Conservation (phyloP, 2,329 filamentous ascomycete genomes). For the Passalora sequoiae region DNA sequence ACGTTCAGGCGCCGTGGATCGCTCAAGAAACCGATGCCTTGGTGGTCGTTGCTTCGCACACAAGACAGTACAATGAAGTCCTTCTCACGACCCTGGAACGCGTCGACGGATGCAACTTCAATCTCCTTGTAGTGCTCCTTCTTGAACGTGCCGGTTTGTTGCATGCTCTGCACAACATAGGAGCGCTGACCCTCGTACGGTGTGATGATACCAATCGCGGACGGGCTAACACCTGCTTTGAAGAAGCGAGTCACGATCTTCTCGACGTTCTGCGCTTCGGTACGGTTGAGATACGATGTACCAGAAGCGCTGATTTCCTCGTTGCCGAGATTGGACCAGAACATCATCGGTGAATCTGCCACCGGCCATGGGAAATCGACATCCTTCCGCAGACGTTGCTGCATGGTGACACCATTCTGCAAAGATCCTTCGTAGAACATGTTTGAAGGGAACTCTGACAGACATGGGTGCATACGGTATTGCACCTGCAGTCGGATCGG, state of each 20-base stretch:
- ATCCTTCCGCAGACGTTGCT: conserved; percentile 81
- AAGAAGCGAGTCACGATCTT: conserved; percentile 98
- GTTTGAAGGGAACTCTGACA: conserved; percentile 96
- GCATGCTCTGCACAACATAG: conserved; percentile 99
- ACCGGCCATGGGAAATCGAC: conserved; percentile 99
- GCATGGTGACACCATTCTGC: conserved; percentile 90
- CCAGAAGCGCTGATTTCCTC: conserved; percentile 98
- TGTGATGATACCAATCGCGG: conserved; percentile 94
- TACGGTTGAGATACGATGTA: conserved; percentile 96
- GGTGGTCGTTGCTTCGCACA: conserved; percentile 96
- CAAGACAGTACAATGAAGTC: conserved; percentile 98
- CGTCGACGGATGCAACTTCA: conserved; percentile 95
- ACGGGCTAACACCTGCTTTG: conserved; percentile 93
- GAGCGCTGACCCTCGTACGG: conserved; percentile 97
- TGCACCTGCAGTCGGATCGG: conserved; percentile 94
- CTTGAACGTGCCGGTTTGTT: conserved; percentile 93
- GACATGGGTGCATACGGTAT: conserved; percentile 97
- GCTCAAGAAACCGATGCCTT: conserved; percentile 97
- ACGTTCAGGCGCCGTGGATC: conserved; percentile 97
- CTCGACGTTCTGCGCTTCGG: conserved; percentile 94
- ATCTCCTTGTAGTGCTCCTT: conserved; percentile 99
- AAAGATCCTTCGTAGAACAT: conserved; percentile 99
- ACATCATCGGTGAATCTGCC: conserved; percentile 96
- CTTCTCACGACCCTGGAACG: conserved; percentile 97
- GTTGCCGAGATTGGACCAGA: conserved; percentile 96